Evolutionary conservation across 73 alveolate species (phyloP).

Genomic region (Effrenium voratum): DNA sequence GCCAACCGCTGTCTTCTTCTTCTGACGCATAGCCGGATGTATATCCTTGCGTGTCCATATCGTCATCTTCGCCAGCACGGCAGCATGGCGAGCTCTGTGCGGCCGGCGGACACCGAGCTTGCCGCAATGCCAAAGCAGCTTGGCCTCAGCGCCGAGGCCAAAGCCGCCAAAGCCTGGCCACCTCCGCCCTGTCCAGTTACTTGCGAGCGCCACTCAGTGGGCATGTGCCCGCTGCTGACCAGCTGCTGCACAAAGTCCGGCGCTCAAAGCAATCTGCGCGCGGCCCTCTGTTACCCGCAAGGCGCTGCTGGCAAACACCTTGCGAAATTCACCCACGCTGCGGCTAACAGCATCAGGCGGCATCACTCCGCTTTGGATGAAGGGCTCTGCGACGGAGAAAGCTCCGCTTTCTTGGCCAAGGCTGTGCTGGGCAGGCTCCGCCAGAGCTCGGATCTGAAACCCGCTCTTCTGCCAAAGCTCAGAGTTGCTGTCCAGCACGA

Average conservation of each 20-base stretch:
- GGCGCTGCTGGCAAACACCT: neutral
- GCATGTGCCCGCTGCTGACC: neutral
- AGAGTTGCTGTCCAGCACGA: neutral
- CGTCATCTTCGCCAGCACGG: too few relatives aligned
- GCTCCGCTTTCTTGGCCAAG: neutral
- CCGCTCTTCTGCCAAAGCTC: neutral
- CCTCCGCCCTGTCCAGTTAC: neutral
- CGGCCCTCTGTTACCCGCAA: constrained; percentile 23
- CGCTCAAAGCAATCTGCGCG: neutral
- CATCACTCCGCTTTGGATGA: neutral
- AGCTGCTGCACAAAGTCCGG: neutral
- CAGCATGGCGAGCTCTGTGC: neutral
- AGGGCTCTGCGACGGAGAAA: neutral
- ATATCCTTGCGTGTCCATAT: too few relatives aligned
- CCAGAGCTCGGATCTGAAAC: neutral
- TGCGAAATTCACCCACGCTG: neutral
- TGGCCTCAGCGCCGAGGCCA: neutral
- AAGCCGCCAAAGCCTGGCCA: neutral
- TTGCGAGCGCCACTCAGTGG: neutral
- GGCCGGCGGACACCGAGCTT: neutral
- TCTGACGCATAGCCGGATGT: too few relatives aligned
- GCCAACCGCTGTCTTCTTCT: too few relatives aligned
- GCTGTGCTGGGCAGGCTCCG: too few relatives aligned
- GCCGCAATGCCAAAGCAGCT: neutral
- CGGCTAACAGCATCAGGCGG: neutral